Evolutionary conservation across 2,329 filamentous ascomycete genomes (phyloP), one percentile per base, ranked within the genome.

Genomic region (Fusarium cicatricum): DNA sequence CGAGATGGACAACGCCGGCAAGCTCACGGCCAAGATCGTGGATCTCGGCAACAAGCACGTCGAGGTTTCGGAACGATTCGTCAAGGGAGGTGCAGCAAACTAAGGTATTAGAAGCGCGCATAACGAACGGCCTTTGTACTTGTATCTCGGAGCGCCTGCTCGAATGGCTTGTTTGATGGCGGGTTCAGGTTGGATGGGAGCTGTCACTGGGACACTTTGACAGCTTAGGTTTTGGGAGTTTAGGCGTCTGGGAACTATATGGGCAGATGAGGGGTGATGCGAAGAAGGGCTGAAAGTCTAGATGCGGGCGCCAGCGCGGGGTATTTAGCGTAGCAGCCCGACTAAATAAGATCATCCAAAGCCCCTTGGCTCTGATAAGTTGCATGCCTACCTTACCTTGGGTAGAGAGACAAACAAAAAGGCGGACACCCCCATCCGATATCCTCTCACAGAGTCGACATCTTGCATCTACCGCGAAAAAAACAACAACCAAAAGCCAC

Each of bases 21-120:
- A 85, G 52, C 79, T 98, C 58, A 82, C 86, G 8, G 83, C 84
- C 51, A 95, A 87, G 73, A 82, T 98, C 60, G 86, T 85, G 72
- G 82, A 83, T 21, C 80, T 96, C 72, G 92, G 87, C 23, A 90
- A 89, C 19, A 91, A 89, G 71, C 83, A 86, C 56, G 70, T 85
- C 28, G 70, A 77, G 34, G 77, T 84, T 64, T 75, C 76, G 73
- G 89, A 78, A 66, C 76, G 77, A 29, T 78, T 78, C 38, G 64
- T 64, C n/a, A 39, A 62, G 10, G 62, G 56, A 16, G 52, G 52
- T 19, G 50, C 49, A 36, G 50, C 37, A 44, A 15, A 52, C 23
- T 42, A 55, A 55, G 26, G 40, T 48, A 38, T 17, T 11, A 6
- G 38, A n/a, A 16, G n/a, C 33, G 29, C 16, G 21, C 15, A 12